Evolutionary conservation across 1,139 yeast genomes (phyloP), one percentile per base, ranked within the genome.

Genomic region (Candida dubliniensis): DNA sequence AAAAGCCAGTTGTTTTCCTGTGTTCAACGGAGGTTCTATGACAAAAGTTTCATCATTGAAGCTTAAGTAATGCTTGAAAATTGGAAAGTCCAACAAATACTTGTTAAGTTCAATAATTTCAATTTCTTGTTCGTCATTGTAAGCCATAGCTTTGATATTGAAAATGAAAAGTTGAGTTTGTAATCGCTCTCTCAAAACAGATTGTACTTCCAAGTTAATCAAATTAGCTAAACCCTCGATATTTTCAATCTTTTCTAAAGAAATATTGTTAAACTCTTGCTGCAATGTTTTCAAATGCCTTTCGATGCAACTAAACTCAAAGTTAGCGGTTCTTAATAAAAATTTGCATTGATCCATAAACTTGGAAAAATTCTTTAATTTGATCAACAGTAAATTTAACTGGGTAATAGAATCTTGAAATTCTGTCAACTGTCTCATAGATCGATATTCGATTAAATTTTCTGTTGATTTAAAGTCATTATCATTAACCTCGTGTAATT

Each of bases 1-100:
- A 12, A 54, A 44, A 30, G 60, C 43, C 8, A 13, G 2, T 15
- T 31, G 34, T 46, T 61, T 68, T 2, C 70, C 54, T 0, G 46
- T 42, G 4, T 50, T 55, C 4, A 69, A 49, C 1, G 61, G 47
- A 0, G 77, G 77, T 1, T 58, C 48, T 3, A 81, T 59, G 0
- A 57, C 48, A 39, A 85, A 69, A 0, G 64, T 54, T 38, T 76
- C 77, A 45, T 77, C 75, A 37, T 65, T 68, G 15, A 78, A 64
- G 0, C 62, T 47, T 1, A 84, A 60, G 2, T 62, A 66, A 51
- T 77, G 82, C 0, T 35, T 26, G 23, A 36, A 34, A 8, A 37
- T 15, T 11, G 38, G 18, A 29, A 44, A 36, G 6, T 50, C 46
- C 7, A 34, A n/a, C 2, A 26, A 13, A 35, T 51, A 47, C 9